Percentiles rank a stretch among this genome's conserved stretches.
These are phyloP conservation scores for Pseudodiploospora longispora DNA, from an alignment of 2,329 filamentous ascomycete genomes.

Conservation along the genomic window DNA sequence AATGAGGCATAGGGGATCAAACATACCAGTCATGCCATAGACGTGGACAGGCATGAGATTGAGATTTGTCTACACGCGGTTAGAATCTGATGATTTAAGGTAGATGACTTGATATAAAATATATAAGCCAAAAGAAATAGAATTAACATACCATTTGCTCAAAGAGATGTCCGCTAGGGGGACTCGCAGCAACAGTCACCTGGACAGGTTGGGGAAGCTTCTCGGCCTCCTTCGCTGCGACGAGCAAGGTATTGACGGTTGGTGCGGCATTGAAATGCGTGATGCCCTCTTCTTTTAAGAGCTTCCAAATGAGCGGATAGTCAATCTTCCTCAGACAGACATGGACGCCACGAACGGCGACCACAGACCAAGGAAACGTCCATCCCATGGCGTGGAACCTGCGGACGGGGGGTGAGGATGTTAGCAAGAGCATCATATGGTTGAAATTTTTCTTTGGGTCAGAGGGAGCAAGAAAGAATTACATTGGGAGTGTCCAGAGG, in stretches of 20 bases:
- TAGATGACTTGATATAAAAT: no score
- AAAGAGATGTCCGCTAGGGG: constrained; percentile 83
- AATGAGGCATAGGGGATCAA: background rate
- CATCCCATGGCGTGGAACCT: constrained; percentile 67
- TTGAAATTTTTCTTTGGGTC: background rate
- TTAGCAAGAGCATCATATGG: background rate
- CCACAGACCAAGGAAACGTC: constrained; percentile 92
- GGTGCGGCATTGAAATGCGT: constrained; percentile 96
- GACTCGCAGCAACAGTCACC: constrained; percentile 88
- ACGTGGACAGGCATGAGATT: constrained; percentile 90
- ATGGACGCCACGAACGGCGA: constrained; percentile 86
- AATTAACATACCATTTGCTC: constrained; percentile 66
- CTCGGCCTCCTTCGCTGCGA: constrained; percentile 67
- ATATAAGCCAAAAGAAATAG: background rate
- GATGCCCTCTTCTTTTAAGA: constrained; percentile 78
- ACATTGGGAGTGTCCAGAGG: constrained; percentile 90
- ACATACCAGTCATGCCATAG: constrained; percentile 61
- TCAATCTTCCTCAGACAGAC: constrained; percentile 93
- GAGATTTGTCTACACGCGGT: constrained; percentile 36
- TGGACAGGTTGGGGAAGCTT: constrained; percentile 61
- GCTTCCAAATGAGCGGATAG: constrained; percentile 83
- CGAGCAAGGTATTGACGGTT: constrained; percentile 91
- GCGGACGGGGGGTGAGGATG: no score
- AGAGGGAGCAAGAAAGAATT: constrained; percentile 29
- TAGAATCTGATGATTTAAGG: background rate